Base-by-base conservation (phyloP, 225 moss, liverwort and hornwort genomes). In the Straminergon stramineum region DNA sequence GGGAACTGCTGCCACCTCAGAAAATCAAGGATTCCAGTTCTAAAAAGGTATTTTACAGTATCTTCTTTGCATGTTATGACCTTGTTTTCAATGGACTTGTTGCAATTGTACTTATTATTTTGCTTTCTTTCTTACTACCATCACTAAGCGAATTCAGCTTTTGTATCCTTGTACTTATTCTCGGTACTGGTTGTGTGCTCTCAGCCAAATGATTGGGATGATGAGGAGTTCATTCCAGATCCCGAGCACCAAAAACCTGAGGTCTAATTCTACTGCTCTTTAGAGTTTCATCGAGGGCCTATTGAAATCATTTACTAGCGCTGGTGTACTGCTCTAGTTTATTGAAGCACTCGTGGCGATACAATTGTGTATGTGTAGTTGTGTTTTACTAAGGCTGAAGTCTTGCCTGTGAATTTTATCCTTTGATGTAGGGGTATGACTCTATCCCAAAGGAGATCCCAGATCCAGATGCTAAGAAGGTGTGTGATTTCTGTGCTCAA, bases 1-100 rank as follows among this genome's bases (percentile, higher is more conserved):
- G 98, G 98, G 96, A 97, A 68, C 91, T 98, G 70, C 69, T 98
- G 61, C 98, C 97, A 26, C 95, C 96, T 28, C 90, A 93, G 28
- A 95, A 93, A 83, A 88, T 98, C 88, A 95, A 95, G 91, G 93
- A 96, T 86, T 90, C 91, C 24, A 89, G 87, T 67, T 94, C 95
- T 30, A 93, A 93, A 87, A 98, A 96, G 97, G 97, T 98, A 69
- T 55, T 20, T 64, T 39, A 67, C 37, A 60, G 60, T 53, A 58
- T 83, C 55, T 81, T 23, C 52, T 81, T 48, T 83, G 20, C 28
- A 53, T 71, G 48, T 56, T 66, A 66, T 60, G 75, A 75, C 19
- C 73, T 80, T 84, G 79, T 78, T 92, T 26, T 52, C 53, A 66
- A 60, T 79, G 83, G 27, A 37, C 43, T 20, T 68, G 52, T 86